phyloP scores from a whole-genome alignment of 2,329 filamentous ascomycete species.

The Scleromitrula shiraiana region DNA sequence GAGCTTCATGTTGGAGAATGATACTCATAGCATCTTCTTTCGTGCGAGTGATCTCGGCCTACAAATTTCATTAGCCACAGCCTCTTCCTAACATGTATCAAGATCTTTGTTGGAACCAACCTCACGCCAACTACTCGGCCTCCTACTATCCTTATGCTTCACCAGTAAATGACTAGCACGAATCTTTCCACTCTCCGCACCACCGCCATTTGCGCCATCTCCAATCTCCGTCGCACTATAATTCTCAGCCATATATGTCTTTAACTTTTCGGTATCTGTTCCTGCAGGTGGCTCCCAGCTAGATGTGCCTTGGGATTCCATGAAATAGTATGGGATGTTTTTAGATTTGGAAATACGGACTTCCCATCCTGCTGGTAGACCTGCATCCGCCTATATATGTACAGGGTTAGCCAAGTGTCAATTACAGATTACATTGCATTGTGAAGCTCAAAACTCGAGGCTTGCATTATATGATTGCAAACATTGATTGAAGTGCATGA shows the following conservation, averaged over 20 bases:
- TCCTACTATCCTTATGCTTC: conserved; percentile 82
- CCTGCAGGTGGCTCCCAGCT: conserved; percentile 88
- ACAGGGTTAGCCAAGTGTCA: background rate
- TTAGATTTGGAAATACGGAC: conserved; percentile 97
- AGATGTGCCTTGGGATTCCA: conserved; percentile 75
- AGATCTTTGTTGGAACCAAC: conserved; percentile 30
- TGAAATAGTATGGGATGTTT: conserved; percentile 99
- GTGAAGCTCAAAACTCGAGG: background rate
- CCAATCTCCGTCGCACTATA: conserved; percentile 54
- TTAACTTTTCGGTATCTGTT: conserved; percentile 87
- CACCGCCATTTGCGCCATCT: conserved; percentile 26
- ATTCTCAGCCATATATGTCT: conserved; percentile 84
- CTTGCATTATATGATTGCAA: background rate
- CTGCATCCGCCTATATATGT: conserved; percentile 59
- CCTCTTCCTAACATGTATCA: background rate
- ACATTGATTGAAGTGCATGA: background rate
- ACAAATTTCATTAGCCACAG: conserved; percentile 10
- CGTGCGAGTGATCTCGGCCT: conserved; percentile 73
- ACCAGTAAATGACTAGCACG: conserved; percentile 87
- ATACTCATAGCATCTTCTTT: conserved; percentile 82
- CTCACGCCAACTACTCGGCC: conserved; percentile 90
- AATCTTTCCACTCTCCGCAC: conserved; percentile 68
- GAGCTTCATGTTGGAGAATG: conserved; percentile 64
- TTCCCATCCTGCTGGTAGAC: conserved; percentile 84
- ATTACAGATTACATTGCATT: background rate